A percentile compares a stretch with the other conserved stretches of the same genome.
Conservation (phyloP, 2,329 filamentous ascomycete genomes). For the Dothidotthia symphoricarpi region DNA sequence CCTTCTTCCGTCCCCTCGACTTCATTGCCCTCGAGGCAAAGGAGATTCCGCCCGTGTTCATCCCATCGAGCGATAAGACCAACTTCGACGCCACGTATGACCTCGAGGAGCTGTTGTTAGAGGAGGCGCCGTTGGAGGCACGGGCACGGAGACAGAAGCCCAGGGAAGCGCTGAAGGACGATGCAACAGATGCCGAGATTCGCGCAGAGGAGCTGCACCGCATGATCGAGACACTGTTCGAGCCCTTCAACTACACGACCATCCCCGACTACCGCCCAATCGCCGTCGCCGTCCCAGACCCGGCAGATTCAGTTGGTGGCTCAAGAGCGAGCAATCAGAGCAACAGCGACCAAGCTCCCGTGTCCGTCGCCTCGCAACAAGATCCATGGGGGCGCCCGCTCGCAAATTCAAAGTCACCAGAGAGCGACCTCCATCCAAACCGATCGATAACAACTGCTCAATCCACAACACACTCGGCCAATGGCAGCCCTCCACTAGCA, state of each 20-base stretch:
- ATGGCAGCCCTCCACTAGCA: constrained; percentile 48
- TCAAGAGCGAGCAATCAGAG: constrained; percentile 38
- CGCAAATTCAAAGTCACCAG: constrained; percentile 34
- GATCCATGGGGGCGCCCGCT: constrained; percentile 36
- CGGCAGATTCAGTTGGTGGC: constrained; percentile 28
- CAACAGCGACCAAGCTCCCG: constrained; percentile 34
- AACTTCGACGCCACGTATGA: constrained; percentile 99
- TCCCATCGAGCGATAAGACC: constrained; percentile 93
- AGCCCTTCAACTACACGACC: constrained; percentile 90
- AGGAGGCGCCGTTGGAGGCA: constrained; percentile 93
- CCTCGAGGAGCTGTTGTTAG: constrained; percentile 85
- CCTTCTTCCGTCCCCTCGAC: constrained; percentile 84
- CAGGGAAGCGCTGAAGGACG: constrained; percentile 83
- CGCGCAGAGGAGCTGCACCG: constrained; percentile 89
- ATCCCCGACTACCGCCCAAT: constrained; percentile 69
- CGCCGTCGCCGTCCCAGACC: constrained; percentile 27
- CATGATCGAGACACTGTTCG: constrained; percentile 91
- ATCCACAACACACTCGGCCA: constrained; percentile 49
- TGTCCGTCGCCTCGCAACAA: constrained; percentile 31
- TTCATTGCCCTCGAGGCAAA: constrained; percentile 83
- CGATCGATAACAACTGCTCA: constrained; percentile 39
- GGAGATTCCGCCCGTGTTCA: constrained; percentile 85
- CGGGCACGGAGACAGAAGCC: constrained; percentile 91
- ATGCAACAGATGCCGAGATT: constrained; percentile 93
- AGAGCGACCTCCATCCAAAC: constrained; percentile 40